Conservation (phyloP, 2,329 filamentous ascomycete genomes). For the Dactylellina parvicollis region DNA sequence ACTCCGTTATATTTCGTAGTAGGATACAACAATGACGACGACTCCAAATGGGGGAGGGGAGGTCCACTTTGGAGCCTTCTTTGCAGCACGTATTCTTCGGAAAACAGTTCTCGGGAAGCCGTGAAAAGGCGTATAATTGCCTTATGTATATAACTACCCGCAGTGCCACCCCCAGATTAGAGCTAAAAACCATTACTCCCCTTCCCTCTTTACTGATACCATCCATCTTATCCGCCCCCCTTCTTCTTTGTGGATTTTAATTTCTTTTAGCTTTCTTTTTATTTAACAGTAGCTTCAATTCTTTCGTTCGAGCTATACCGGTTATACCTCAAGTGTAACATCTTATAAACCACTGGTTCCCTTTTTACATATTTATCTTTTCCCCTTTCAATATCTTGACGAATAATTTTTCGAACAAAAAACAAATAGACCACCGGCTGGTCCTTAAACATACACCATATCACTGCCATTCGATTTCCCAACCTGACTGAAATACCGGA, state of each 20-base stretch:
- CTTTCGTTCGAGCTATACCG: constrained; percentile 1
- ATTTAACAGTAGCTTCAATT: not conserved
- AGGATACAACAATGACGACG: not conserved
- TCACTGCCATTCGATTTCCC: too few relatives aligned
- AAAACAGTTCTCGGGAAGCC: too few relatives aligned
- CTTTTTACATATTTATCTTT: not conserved
- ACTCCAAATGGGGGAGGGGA: too few relatives aligned
- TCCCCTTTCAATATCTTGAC: not conserved
- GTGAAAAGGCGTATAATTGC: not conserved
- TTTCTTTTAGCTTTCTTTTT: not conserved
- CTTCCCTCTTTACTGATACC: not conserved
- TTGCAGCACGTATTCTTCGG: not conserved
- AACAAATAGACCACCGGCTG: not conserved
- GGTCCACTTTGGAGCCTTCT: too few relatives aligned
- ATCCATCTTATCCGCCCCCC: not conserved
- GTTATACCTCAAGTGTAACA: constrained; percentile 6
- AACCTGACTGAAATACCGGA: not conserved
- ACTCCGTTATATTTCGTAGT: not conserved
- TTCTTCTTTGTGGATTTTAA: not conserved
- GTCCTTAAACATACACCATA: not conserved
- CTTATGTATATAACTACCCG: not conserved
- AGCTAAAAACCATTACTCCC: not conserved
- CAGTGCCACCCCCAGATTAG: not conserved
- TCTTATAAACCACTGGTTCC: not conserved
- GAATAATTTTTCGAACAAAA: too few relatives aligned